Evolutionary conservation across 176 grass and related monocot species (phyloP), one percentile per base, ranked within the genome.

Genomic region (Oryza meridionalis): DNA sequence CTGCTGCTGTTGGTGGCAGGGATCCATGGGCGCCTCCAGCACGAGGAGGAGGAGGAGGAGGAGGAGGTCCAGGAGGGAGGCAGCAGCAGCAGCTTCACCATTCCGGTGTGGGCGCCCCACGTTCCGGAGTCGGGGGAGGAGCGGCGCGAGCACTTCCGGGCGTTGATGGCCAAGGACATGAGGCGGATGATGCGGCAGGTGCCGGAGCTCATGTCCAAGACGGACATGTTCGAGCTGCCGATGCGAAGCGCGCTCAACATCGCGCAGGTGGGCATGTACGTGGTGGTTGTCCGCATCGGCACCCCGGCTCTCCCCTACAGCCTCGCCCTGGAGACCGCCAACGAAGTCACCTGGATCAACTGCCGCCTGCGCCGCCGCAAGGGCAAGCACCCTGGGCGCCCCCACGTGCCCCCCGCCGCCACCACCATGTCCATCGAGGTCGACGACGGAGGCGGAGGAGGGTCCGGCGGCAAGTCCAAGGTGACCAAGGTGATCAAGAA

Each of bases 261-360:
- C 70, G 43, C 86, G 5, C 65, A 87, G 43, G 85, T 80, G 1
- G 93, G 85, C 77, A 79, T 93, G 77, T 98, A 92, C 81, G 75
- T 98, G 7, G 96, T 93, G 69, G 73, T 77, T 2, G 92, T 95
- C 49, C 93, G 84, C 7, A 37, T 98, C 16, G 96, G 96, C 21
- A 98, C 93, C 25, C 96, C 96, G 19, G 93, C 96, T 16, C 88
- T 77, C 40, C 85, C 84, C 4, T 95, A 83, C 74, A 70, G 50
- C 31, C 81, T 98, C 7, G 91, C 64, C 35, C 85, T 90, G 7
- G 91, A 95, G 83, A 98, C 91, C 0, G 96, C 91, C 10, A 98
- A 88, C 77, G 93, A 93, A 69, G 75, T 98, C 77, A 95, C 96
- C 37, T 98, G 96, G 96, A 88, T 92, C 72, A 98, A 95, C 84